These are phyloP conservation scores for Sclerotinia spermophila DNA, from an alignment of 2,329 filamentous ascomycete species.

Conservation along the genomic window DNA sequence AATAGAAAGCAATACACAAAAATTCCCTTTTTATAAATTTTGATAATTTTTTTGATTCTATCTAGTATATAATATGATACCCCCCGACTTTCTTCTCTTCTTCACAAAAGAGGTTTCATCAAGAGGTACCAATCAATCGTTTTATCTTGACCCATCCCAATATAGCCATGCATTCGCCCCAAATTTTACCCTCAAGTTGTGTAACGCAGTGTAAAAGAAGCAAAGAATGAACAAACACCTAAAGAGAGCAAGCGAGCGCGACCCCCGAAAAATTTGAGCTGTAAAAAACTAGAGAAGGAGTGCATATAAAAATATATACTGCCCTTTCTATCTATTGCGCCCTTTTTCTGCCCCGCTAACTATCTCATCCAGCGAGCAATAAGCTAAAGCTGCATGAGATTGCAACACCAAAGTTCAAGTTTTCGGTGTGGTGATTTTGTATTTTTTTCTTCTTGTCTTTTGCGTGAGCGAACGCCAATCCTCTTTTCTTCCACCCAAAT, in stretches of 20 bases:
- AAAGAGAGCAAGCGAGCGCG: constrained; percentile 8
- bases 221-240: constrained; percentile 1
- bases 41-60: constrained; percentile 11
- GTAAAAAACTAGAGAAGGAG: neutral
- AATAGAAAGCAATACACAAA: neutral
- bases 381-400: neutral
- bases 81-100: neutral
- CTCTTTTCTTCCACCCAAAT: constrained; percentile 14
- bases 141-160: constrained; percentile 3
- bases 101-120: neutral
- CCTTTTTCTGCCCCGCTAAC: neutral
- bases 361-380: neutral
- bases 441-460: constrained; percentile 2
- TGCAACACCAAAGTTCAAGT: neutral
- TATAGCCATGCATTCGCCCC: neutral
- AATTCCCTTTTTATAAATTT: neutral
- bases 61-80: constrained; percentile 7
- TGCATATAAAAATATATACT: neutral
- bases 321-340: neutral
- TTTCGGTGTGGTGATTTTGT: neutral
- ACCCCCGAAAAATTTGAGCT: neutral
- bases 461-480: constrained; percentile 17
- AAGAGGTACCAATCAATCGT: constrained; percentile 8
- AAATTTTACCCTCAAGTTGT: constrained; percentile 7
- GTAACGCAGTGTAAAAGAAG: neutral